Evolutionary conservation across 2,329 filamentous ascomycete genomes (phyloP).

Genomic region (Fusarium sp.): DNA sequence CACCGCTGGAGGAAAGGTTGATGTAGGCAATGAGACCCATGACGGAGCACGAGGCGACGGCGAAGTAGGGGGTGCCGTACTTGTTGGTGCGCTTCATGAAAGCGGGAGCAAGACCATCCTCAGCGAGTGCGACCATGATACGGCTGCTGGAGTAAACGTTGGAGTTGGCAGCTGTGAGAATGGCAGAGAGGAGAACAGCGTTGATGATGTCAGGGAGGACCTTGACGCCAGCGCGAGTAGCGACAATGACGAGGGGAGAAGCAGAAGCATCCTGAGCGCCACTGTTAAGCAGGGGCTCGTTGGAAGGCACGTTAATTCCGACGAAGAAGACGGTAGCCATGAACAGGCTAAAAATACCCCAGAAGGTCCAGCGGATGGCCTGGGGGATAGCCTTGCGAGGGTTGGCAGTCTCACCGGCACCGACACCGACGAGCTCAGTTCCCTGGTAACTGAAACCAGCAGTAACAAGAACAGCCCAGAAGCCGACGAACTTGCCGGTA

Average conservation of each 20-base stretch:
- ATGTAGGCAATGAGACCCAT: slow-evolving; percentile 78
- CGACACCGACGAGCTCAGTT: slow-evolving; percentile 82
- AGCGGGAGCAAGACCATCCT: slow-evolving; percentile 74
- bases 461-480: slow-evolving; percentile 78
- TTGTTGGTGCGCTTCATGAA: slow-evolving; percentile 73
- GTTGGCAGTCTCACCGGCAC: slow-evolving; percentile 82
- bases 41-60: slow-evolving; percentile 68
- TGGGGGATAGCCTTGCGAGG: slow-evolving; percentile 80
- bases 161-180: slow-evolving; percentile 83
- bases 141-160: slow-evolving; percentile 82
- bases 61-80: slow-evolving; percentile 73
- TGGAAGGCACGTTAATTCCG: slow-evolving; percentile 78
- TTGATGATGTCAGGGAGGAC: slow-evolving; percentile 81
- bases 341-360: slow-evolving; percentile 80
- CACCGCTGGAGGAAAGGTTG: slow-evolving; percentile 72
- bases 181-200: slow-evolving; percentile 82
- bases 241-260: slow-evolving; percentile 76
- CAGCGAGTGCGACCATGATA: slow-evolving; percentile 76
- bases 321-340: slow-evolving; percentile 77
- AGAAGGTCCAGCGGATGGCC: slow-evolving; percentile 82
- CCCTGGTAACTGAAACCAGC: slow-evolving; percentile 81
- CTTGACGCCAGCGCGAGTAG: slow-evolving; percentile 73
- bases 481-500: slow-evolving; percentile 75
- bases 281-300: slow-evolving; percentile 68
- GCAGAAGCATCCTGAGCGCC: slow-evolving; percentile 71